These are phyloP conservation scores for Verticillium zaregamsianum DNA, from an alignment of 2,329 filamentous ascomycete genomes.

Conservation along the genomic window DNA sequence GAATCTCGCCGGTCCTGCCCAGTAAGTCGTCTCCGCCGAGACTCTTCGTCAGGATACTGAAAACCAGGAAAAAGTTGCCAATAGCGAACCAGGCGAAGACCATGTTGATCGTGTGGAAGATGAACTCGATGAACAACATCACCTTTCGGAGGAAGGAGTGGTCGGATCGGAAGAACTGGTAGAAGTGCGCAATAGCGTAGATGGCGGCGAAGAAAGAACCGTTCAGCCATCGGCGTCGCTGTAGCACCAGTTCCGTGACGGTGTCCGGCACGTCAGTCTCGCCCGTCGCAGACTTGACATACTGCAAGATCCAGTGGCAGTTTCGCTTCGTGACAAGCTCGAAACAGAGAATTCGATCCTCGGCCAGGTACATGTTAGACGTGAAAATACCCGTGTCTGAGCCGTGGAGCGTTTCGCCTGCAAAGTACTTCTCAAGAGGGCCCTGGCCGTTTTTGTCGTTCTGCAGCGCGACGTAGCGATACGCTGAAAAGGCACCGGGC, in stretches of 20 bases:
- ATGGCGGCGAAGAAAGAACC: conserved; percentile 97
- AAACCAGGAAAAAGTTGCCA: conserved; percentile 98
- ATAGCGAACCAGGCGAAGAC: conserved; percentile 98
- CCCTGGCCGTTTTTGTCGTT: conserved; percentile 95
- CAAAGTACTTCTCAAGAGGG: conserved; percentile 93
- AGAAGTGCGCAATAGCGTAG: conserved; percentile 91
- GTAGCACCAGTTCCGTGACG: conserved; percentile 91
- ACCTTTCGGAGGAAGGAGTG: conserved; percentile 85
- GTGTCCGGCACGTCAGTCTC: conserved; percentile 96
- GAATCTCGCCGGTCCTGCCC: conserved; percentile 70
- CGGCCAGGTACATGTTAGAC: conserved; percentile 98
- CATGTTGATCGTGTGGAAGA: conserved; percentile 95
- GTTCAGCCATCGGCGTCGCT: conserved; percentile 95
- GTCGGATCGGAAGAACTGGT: conserved; percentile 90
- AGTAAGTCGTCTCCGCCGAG: conserved; percentile 67
- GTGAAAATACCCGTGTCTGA: conserved; percentile 94
- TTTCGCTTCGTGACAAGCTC: conserved; percentile 97
- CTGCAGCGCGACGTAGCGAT: conserved; percentile 88
- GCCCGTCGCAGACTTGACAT: conserved; percentile 94
- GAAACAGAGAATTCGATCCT: conserved; percentile 98
- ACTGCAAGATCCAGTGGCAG: conserved; percentile 95
- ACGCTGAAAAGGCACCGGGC: conserved; percentile 97
- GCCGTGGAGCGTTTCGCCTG: conserved; percentile 92
- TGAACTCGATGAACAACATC: conserved; percentile 87
- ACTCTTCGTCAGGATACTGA: conserved; percentile 91